Base-by-base conservation (phyloP, 176 grass and related monocot species). In the Stipa capillata region DNA sequence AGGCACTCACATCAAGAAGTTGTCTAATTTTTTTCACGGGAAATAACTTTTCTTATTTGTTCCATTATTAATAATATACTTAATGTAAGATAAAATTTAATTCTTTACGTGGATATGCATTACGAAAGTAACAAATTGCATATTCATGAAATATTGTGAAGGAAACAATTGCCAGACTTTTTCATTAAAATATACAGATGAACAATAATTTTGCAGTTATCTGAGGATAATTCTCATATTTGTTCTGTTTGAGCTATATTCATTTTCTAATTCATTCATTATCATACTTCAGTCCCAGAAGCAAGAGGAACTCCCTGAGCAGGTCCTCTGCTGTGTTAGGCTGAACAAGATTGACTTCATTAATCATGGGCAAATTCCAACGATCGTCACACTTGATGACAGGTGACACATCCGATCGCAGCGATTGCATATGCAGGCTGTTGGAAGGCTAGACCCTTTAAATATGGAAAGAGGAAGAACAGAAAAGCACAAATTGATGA, bases 271-370 rank as follows among this genome's bases (percentile, higher is more conserved):
- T 24, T 59, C 1, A 51, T 74, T 51, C 60, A 11, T 67, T 39
- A 37, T 23, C 0, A 2, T 62, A 4, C 24, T 86, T 74, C 90
- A 99, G 92, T 88, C 90, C 72, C 96, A 99, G 51, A 99, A 93
- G 84, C 90, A 89, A 70, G 90, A 93, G 33, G 92, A 99, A 70
- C 92, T 99, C 25, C 92, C 96, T 69, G 96, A 99, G 74, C 96
- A 99, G 70, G 90, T 99, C 55, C 88, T 95, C 10, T 99, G 92
- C 68, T 89, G 92, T 3, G 81, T 95, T 61, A 95, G 96, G 72
- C 77, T 99, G 59, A 89, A 95, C 88, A 99, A 89, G 93, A 93
- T 99, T 20, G 90, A 99, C 82, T 95, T 99, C 28, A 16, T 79
- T 58, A 86, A 95, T 76, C 53, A 93, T 29, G 96, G 90, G 44